These are phyloP conservation scores for Chaetomium strumarium DNA, from an alignment of 2,329 filamentous ascomycete species.

Conservation along the genomic window DNA sequence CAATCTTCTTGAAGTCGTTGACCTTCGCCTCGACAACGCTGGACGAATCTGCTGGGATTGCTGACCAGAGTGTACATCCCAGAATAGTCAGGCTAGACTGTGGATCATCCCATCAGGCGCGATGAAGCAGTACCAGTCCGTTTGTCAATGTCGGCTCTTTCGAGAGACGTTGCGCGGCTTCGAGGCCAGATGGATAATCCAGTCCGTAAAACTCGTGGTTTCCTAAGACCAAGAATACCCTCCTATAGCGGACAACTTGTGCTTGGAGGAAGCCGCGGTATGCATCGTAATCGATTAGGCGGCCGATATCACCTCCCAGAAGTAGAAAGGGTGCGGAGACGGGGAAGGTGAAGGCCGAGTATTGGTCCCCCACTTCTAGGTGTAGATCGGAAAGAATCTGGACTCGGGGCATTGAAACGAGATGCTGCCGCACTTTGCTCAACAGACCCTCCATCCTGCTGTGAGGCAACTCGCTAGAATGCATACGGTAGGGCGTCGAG, in stretches of 20 bases:
- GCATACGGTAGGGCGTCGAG: too few species aligned
- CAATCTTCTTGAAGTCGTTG: conserved; percentile 50
- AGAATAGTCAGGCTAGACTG: too few species aligned
- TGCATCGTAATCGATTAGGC: conserved; percentile 40
- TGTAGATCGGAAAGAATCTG: conserved; percentile 47
- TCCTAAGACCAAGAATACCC: conserved; percentile 44
- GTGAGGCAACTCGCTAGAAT: too few species aligned
- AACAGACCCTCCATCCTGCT: too few species aligned
- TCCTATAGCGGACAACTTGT: conserved; percentile 38
- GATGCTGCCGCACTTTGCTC: too few species aligned
- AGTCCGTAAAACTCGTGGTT: conserved; percentile 51
- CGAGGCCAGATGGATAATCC: conserved; percentile 34
- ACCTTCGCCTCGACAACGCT: conserved; percentile 39
- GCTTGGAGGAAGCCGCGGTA: conserved; percentile 39
- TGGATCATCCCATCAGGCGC: conserved; percentile 18
- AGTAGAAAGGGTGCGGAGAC: conserved; percentile 38
- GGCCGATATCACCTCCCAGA: conserved; percentile 46
- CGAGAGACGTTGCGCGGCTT: conserved; percentile 33
- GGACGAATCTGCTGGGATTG: conserved; percentile 30
- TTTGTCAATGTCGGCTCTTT: conserved; percentile 34
- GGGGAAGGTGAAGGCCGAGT: conserved; percentile 37
- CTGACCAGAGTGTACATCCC: conserved; percentile 32
- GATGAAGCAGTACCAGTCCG: conserved; percentile 40
- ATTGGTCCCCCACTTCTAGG: conserved; percentile 41
- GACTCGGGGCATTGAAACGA: too few species aligned